phyloP scores from a whole-genome alignment of 192 early-diverging fungal genomes.

The Podila horticola region DNA sequence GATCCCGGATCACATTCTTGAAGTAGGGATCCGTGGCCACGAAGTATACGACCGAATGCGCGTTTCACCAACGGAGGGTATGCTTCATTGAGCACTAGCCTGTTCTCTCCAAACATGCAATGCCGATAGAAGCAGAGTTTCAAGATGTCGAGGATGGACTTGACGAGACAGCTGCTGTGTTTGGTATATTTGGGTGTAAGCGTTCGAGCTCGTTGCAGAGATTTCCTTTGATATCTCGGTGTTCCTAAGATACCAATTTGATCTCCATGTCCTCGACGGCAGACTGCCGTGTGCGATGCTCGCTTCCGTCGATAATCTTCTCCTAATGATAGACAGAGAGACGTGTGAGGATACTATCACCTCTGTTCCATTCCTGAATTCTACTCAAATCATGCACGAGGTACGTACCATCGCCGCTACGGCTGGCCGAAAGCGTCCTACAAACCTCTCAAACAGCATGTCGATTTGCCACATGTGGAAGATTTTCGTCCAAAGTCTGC shows the following conservation, averaged over 20 bases:
- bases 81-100: not conserved
- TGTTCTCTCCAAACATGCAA: not conserved
- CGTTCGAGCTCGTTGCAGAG: not conserved
- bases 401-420: not conserved
- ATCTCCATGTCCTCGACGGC: not conserved
- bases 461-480: conserved; percentile 8
- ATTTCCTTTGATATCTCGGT: not conserved
- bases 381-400: not conserved
- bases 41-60: conserved; percentile 39
- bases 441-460: conserved; percentile 6
- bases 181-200: conserved; percentile 3
- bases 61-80: not conserved
- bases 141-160: conserved; percentile 3
- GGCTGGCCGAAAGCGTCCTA: conserved; percentile 6
- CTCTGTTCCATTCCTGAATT: not conserved
- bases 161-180: not conserved
- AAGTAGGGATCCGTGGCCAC: conserved; percentile 24
- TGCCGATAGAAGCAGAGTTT: not conserved
- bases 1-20: conserved; percentile 17
- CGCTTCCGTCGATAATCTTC: not conserved
- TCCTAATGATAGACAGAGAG: not conserved
- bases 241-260: not conserved
- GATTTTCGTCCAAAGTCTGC: not conserved
- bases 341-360: no score
- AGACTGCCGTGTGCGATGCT: not conserved